phyloP scores from a whole-genome alignment of 768 basidiomycete genomes.

The Trametes sanguinea region DNA sequence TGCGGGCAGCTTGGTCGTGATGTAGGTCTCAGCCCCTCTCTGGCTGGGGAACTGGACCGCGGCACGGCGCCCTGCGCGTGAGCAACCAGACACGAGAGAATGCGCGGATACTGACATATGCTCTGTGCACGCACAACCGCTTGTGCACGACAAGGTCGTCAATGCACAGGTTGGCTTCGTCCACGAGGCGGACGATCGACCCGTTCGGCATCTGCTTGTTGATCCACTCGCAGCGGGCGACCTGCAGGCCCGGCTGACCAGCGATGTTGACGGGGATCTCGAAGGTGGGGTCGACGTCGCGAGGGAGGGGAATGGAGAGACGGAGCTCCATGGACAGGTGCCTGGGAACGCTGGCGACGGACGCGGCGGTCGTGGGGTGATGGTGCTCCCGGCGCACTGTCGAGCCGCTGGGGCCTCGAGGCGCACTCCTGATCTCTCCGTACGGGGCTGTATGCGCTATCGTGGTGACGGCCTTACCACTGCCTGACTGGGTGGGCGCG shows the following conservation, averaged over 20 bases:
- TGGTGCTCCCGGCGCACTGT: too few species aligned
- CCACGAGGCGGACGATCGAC: neutral
- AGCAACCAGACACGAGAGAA: neutral
- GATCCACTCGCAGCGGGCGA: neutral
- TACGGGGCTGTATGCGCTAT: too few species aligned
- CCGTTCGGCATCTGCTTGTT: slow-evolving; percentile 2
- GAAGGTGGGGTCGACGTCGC: neutral
- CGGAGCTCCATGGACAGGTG: neutral
- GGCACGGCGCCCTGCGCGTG: neutral
- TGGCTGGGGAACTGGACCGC: neutral
- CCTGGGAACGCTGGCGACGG: neutral
- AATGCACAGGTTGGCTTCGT: neutral
- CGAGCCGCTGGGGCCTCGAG: too few species aligned
- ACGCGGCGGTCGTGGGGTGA: neutral
- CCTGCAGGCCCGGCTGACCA: neutral
- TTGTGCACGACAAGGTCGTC: neutral
- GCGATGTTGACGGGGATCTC: neutral
- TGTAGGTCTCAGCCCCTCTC: neutral
- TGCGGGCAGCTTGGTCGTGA: neutral
- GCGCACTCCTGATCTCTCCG: too few species aligned
- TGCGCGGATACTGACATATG: neutral
- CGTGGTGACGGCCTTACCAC: too few species aligned
- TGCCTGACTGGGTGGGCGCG: too few species aligned
- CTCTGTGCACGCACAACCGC: neutral
- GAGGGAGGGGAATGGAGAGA: neutral